These are phyloP conservation scores for Yamadazyma diddensiae DNA, from an alignment of 1,139 yeast genomes.

Conservation along the genomic window DNA sequence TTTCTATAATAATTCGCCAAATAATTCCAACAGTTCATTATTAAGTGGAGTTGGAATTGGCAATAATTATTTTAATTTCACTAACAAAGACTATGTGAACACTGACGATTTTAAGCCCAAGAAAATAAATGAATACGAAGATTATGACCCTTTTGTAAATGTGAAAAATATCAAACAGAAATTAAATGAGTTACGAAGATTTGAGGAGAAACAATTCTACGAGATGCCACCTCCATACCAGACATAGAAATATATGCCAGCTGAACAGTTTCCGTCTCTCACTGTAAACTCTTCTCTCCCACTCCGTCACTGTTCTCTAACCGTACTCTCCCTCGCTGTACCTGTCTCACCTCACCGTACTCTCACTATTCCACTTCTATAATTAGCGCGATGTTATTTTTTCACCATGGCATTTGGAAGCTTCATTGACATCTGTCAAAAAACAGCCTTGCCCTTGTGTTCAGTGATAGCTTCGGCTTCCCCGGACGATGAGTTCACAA, in stretches of 20 bases:
- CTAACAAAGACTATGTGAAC: constrained; percentile 25
- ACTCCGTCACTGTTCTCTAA: too few species aligned
- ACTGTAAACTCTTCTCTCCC: too few species aligned
- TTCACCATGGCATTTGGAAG: constrained; percentile 56
- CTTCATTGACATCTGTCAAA: constrained; percentile 63
- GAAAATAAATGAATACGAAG: constrained; percentile 8
- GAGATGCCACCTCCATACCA: constrained; percentile 18
- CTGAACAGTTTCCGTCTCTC: too few species aligned
- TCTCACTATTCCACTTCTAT: neutral
- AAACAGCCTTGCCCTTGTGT: constrained; percentile 77
- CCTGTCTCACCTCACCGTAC: too few species aligned
- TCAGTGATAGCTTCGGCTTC: constrained; percentile 51
- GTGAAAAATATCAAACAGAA: constrained; percentile 25
- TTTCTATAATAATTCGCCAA: constrained; percentile 15
- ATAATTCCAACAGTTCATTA: constrained; percentile 16
- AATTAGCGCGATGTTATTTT: neutral
- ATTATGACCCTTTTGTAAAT: constrained; percentile 31
- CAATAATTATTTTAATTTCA: constrained; percentile 32
- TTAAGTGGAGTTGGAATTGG: constrained; percentile 38
- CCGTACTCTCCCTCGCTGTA: too few species aligned
- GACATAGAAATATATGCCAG: too few species aligned
- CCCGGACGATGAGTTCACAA: constrained; percentile 25
- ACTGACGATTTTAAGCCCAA: constrained; percentile 13
- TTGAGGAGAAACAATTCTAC: constrained; percentile 14
- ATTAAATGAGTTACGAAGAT: constrained; percentile 16